Evolutionary conservation across 176 grass and related monocot genomes (phyloP), one percentile per base, ranked within the genome.

Genomic region (Oryza meridionalis): DNA sequence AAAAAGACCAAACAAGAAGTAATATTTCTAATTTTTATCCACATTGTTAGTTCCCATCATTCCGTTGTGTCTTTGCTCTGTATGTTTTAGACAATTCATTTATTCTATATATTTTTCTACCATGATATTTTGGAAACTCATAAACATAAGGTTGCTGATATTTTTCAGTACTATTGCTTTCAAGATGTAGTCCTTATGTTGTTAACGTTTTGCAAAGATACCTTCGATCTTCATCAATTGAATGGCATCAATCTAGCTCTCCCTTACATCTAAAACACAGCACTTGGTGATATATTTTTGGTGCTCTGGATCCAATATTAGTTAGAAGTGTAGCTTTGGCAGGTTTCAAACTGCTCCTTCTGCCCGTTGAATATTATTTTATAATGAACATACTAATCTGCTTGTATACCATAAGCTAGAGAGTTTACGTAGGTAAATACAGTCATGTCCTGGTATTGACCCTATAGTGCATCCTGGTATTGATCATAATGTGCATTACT

Each of bases 401-500:
- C 42, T 65, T 22, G 12, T 65, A 77, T 19, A 62, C 42, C 16
- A n/a, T 73, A 53, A 55, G 58, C 80, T 71, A 61, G 50, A 71
- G 25, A 47, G 26, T 81, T 35, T 72, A 81, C 53, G 19, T 8
- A 7, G 78, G 27, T 66, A 65, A 66, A 49, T 50, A 50, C 3
- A 50, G 47, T 50, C 47, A 49, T 31, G 25, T 29, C 51, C 22
- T 64, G 2, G 9, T 45, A 55, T 7, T 29, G 16, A 64, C 51
- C 61, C 33, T 22, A 21, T 32, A 73, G n/a, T 87, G 70, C 38
- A 47, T 82, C 51, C 22, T 64, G 2, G 9, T 45, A 55, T 7
- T 29, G 16, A 64, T 66, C 61, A 24, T 22, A 21, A 45, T 66
- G 29, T 87, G 70, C 38, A 47, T 82, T 68, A 61, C 40, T 62